phyloP scores from a whole-genome alignment of 2,329 filamentous ascomycete species.

The Talaromyces sp. region DNA sequence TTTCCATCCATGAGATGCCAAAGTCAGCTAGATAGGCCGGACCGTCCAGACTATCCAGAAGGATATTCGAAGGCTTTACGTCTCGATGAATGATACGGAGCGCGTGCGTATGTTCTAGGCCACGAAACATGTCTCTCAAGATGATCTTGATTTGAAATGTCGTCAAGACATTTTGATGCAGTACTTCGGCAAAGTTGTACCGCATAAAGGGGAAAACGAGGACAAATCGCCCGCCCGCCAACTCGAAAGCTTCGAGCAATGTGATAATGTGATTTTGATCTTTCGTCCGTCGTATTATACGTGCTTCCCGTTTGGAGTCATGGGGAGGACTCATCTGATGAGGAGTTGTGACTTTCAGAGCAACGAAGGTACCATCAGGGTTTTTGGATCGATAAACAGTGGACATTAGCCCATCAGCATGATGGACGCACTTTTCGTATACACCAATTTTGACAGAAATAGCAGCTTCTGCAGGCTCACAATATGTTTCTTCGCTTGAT shows the following conservation, averaged over 20 bases:
- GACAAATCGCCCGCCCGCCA: slow-evolving; percentile 69
- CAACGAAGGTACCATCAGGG: slow-evolving; percentile 50
- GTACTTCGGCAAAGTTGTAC: slow-evolving; percentile 65
- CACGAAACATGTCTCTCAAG: slow-evolving; percentile 68
- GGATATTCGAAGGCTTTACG: slow-evolving; percentile 85
- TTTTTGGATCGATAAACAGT: slow-evolving; percentile 68
- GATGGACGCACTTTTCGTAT: slow-evolving; percentile 56
- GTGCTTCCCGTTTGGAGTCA: slow-evolving; percentile 73
- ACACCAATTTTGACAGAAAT: slow-evolving; percentile 46
- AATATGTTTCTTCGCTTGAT: slow-evolving; percentile 22
- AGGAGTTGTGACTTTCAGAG: slow-evolving; percentile 82
- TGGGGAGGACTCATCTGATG: slow-evolving; percentile 74
- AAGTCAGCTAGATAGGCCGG: slow-evolving; percentile 85
- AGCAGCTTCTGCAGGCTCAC: slow-evolving; percentile 31
- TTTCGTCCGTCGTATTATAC: slow-evolving; percentile 64
- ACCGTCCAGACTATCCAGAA: slow-evolving; percentile 64
- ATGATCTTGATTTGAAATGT: slow-evolving; percentile 44
- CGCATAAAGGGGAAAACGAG: slow-evolving; percentile 83
- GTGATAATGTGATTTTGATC: slow-evolving; percentile 58
- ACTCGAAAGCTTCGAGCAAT: slow-evolving; percentile 67
- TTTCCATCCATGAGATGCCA: slow-evolving; percentile 79
- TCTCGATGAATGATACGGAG: slow-evolving; percentile 86
- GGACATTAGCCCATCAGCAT: slow-evolving; percentile 71
- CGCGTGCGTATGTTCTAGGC: slow-evolving; percentile 67
- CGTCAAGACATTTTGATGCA: slow-evolving; percentile 49